Conservation (phyloP, 2,329 filamentous ascomycete genomes). For the Ceratocystis variospora region DNA sequence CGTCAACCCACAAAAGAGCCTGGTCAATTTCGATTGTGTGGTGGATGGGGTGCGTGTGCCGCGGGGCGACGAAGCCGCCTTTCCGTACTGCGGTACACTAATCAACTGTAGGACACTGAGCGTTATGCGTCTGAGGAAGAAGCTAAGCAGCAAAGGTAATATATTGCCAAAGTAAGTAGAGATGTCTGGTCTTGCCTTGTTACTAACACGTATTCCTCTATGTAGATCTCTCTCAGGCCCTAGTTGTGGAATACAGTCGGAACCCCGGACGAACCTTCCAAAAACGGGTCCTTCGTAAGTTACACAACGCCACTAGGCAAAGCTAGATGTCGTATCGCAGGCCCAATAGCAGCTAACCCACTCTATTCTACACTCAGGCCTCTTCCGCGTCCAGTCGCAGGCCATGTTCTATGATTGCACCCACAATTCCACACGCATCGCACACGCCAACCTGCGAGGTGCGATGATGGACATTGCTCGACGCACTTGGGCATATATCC, state of each 20-base stretch:
- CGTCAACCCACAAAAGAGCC: conserved; percentile 64
- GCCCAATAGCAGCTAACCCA: neutral
- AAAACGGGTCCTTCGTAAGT: conserved; percentile 58
- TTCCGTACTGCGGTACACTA: conserved; percentile 77
- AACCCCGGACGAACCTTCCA: conserved; percentile 64
- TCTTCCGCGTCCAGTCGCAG: conserved; percentile 76
- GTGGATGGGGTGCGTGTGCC: conserved; percentile 41
- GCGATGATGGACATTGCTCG: conserved; percentile 64
- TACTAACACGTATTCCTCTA: neutral
- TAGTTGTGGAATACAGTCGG: conserved; percentile 66
- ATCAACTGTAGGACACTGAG: conserved; percentile 66
- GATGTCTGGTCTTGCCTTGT: neutral
- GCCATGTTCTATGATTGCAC: conserved; percentile 68
- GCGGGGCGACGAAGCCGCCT: conserved; percentile 34
- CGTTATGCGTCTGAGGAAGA: conserved; percentile 53
- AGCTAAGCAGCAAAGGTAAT: conserved; percentile 38
- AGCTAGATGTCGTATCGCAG: too few species aligned
- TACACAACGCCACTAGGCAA: too few species aligned
- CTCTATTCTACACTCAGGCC: conserved; percentile 29
- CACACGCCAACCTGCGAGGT: conserved; percentile 60
- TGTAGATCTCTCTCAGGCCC: conserved; percentile 44
- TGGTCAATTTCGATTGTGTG: conserved; percentile 65
- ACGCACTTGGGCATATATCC: conserved; percentile 53
- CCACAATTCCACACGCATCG: conserved; percentile 57
- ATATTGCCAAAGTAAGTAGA: conserved; percentile 10